Conservation (phyloP, 306 rosid species). For the Ziziphus jujuba region DNA sequence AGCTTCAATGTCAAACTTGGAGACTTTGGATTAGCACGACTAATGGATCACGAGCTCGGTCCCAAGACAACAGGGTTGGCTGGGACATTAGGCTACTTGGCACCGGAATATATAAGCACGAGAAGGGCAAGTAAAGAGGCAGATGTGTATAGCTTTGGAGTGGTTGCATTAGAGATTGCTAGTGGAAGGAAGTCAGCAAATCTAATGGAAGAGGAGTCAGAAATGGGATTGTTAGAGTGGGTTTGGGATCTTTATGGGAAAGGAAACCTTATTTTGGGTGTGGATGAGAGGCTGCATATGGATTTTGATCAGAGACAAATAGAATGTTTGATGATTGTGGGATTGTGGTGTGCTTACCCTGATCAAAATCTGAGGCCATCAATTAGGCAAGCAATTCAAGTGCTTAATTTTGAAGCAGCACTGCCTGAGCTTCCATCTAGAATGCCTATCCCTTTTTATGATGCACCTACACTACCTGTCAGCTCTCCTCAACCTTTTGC, state of each 20-base stretch:
- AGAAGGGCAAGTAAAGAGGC: conserved; percentile 23
- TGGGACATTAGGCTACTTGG: too few species aligned
- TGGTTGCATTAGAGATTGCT: conserved; percentile 15
- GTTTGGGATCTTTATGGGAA: conserved; percentile 25
- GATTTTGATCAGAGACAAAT: conserved; percentile 3
- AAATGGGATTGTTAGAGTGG: conserved; percentile 13
- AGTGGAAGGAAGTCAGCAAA: conserved; percentile 5
- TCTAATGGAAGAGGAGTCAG: background rate
- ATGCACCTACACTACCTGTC: background rate
- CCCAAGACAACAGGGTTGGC: too few species aligned
- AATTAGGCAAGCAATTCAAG: conserved; percentile 14
- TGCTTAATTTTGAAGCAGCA: background rate
- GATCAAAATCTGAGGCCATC: conserved; percentile 14
- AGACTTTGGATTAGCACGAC: too few species aligned
- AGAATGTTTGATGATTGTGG: conserved; percentile 7
- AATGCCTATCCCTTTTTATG: conserved; percentile 9
- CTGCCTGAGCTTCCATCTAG: conserved; percentile 10
- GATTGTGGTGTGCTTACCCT: conserved; percentile 24
- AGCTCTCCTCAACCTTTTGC: conserved; percentile 13
- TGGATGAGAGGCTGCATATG: too few species aligned
- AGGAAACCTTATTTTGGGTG: background rate
- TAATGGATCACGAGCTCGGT: too few species aligned
- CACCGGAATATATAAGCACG: conserved; percentile 18
- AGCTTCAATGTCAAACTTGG: conserved; percentile 21
- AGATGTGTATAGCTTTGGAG: conserved; percentile 24